Conservation (phyloP, 2,329 filamentous ascomycete species). For the Domatiomyces catenatus region DNA sequence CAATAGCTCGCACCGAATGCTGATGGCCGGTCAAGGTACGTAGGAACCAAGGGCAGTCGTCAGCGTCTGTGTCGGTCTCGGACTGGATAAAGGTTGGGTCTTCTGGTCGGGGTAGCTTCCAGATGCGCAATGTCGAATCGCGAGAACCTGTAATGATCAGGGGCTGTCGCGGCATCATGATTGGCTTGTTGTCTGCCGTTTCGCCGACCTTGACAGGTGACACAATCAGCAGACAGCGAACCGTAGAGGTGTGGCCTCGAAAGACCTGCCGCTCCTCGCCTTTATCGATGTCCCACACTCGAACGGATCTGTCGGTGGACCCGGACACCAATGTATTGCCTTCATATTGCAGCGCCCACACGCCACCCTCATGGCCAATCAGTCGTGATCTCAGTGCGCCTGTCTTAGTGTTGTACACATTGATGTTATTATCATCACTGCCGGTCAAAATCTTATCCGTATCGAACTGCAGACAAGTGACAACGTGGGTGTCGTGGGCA, state of each 20-base stretch:
- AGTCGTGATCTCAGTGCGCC: slow-evolving; percentile 70
- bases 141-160: slow-evolving; percentile 94
- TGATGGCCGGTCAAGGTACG: slow-evolving; percentile 72
- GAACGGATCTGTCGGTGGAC: slow-evolving; percentile 89
- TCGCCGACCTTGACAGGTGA: slow-evolving; percentile 68
- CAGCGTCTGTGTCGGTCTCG: slow-evolving; percentile 53
- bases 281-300: slow-evolving; percentile 96
- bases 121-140: slow-evolving; percentile 84
- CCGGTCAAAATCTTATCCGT: slow-evolving; percentile 96
- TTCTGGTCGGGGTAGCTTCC: slow-evolving; percentile 72
- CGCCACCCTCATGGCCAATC: slow-evolving; percentile 87
- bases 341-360: slow-evolving; percentile 94
- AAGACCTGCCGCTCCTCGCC: slow-evolving; percentile 90
- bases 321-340: slow-evolving; percentile 91
- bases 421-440: slow-evolving; percentile 92
- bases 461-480: slow-evolving; percentile 94
- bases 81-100: slow-evolving; percentile 67
- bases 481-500: slow-evolving; percentile 91
- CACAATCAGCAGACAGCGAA: slow-evolving; percentile 78
- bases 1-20: slow-evolving; percentile 90
- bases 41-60: slow-evolving; percentile 88
- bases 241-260: slow-evolving; percentile 92
- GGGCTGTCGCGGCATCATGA: slow-evolving; percentile 87
- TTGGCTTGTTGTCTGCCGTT: slow-evolving; percentile 52
- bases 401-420: slow-evolving; percentile 94